Percentiles rank a stretch among this genome's conserved stretches.
These are phyloP conservation scores for Malus orientalis DNA, from an alignment of 306 rosid species.

Conservation along the genomic window DNA sequence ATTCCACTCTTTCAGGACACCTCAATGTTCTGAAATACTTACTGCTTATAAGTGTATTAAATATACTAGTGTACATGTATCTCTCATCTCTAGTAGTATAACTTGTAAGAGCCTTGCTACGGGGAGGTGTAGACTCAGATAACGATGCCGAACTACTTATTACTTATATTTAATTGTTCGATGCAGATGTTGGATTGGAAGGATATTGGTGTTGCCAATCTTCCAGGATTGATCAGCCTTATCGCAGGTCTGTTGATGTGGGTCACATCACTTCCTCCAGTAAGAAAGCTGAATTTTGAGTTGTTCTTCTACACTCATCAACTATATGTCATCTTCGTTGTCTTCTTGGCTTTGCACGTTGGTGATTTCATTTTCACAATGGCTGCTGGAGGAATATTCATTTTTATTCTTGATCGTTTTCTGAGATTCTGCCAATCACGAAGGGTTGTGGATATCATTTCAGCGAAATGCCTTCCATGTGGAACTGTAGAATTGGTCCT, in stretches of 20 bases:
- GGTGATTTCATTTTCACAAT: constrained; percentile 73
- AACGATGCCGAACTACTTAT: neutral
- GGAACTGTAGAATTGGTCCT: constrained; percentile 79
- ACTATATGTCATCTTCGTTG: constrained; percentile 57
- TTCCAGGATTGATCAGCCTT: constrained; percentile 76
- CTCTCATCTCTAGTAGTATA: neutral
- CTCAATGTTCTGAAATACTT: neutral
- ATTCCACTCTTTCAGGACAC: too few relatives aligned
- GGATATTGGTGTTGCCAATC: constrained; percentile 62
- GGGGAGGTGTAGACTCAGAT: neutral
- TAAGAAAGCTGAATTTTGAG: constrained; percentile 70
- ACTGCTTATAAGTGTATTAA: neutral
- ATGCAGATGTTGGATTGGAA: constrained; percentile 66
- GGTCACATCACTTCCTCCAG: constrained; percentile 78
- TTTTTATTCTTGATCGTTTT: constrained; percentile 82
- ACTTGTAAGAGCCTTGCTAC: neutral
- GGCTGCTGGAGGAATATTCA: constrained; percentile 71
- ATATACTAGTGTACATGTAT: neutral
- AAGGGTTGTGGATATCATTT: constrained; percentile 55
- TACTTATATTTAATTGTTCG: neutral
- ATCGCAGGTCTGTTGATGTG: constrained; percentile 83
- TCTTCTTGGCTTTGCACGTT: constrained; percentile 76
- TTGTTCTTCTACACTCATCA: constrained; percentile 94
- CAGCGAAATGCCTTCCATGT: constrained; percentile 72
- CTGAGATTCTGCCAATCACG: constrained; percentile 83